Base-by-base conservation (phyloP, 768 basidiomycete species). In the Phlebiopsis flavidoalba region DNA sequence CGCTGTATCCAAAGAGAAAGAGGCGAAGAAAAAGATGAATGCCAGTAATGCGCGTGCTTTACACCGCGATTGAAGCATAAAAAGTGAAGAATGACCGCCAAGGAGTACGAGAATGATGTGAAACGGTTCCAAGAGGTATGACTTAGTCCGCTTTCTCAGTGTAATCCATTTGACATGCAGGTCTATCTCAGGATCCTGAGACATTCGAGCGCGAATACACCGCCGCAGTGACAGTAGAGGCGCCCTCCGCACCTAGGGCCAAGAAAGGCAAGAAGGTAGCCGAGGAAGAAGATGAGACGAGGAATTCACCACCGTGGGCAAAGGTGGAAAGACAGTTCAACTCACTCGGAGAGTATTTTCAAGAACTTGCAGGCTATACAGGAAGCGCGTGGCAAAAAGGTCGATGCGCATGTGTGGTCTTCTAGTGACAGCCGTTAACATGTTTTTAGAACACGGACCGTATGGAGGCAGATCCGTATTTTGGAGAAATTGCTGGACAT, bases 21-120 rank as follows among this genome's bases (percentile, higher is more conserved):
- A 89, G 61, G 87, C 93, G 10, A 91, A 91, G 77, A 97, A 98
- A 77, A 98, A 97, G 77, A 93, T 95, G 88, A 96, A 95, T 65
- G 90, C 93, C 1, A 88, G 83, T 63, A 95, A 95, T 68, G 91
- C 94, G 45, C 95, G 92, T 69, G 93, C 95, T 1, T 81, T 98
- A 65, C n/a, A 98, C 93, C 56, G 90, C 91, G n/a, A 90, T 98
- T n/a, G 87, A 98, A 95, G 76, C 96, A 98, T n/a, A n/a, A 76
- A 97, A 95, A 74, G 81, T 98, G 58, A 95, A 91, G 78, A 98
- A 95, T n/a, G 77, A 82, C 89, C 10, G 67, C 80, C 58, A 96
- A 95, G 73, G 97, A 98, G 72, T 83, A 92, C 70, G 97, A 98
- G 75, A 74, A 73, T 11, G 88, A 92, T 65, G 73, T 95, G 46